Base-by-base conservation (phyloP, 352 stramenopile genomes). In the Phytophthora meadii region DNA sequence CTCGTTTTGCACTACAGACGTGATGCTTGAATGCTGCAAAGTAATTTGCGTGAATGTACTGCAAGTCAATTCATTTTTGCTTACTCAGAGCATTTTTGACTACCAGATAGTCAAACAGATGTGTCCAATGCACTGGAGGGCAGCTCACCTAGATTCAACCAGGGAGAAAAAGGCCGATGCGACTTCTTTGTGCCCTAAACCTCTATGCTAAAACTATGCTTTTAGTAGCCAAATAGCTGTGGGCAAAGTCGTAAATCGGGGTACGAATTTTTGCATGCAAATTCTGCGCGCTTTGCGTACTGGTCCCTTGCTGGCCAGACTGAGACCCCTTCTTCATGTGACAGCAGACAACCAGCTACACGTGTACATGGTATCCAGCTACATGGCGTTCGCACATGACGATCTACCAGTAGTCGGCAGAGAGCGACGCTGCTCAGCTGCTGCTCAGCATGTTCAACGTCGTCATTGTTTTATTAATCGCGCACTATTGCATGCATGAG, bases 101-200 rank as follows among this genome's bases (percentile, higher is more conserved):
- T 61, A 59, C 39, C 39, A 3, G 25, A 41, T 46, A 34, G 19
- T 51, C 12, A 39, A 30, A 2, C 22, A 32, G 1, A 1, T 54
- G 17, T 22, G 28, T 5, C 45, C 45, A 37, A 36, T 36, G 41
- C 55, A 63, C 42, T 63, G 44, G 54, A 53, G 54, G 61, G 45
- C n/a, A 58, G n/a, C 3, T n/a, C n/a, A 58, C 60, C 61, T 46
- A 68, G 37, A 63, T 68, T 68, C 61, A 64, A 68, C 42, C 17
- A 56, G 14, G 27, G 12, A 45, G 27, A 61, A 50, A 49, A 48
- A 10, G 6, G 36, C 9, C 40, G 3, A 30, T 51, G 52, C 27
- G 27, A 5, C 27, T 63, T 68, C 52, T 68, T 58, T 64, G 51
- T 45, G 7, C 34, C 42, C 41, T 61, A 61, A 56, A 42, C 30